These are phyloP conservation scores for Pseudocercospora musae DNA, from an alignment of 2,329 filamentous ascomycete genomes.

Conservation along the genomic window DNA sequence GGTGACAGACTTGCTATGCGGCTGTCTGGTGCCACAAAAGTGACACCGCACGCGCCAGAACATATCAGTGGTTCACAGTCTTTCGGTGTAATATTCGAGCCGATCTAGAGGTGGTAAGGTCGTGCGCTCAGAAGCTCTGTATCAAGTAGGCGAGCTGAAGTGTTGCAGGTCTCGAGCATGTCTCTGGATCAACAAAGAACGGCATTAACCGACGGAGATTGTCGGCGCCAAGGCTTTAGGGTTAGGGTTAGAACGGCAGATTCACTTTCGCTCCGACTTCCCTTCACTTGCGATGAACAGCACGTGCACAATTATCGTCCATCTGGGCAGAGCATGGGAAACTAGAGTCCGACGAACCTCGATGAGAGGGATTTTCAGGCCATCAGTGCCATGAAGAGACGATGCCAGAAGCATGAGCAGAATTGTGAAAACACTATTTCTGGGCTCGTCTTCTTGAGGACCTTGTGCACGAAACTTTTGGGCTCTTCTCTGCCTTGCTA, in stretches of 20 bases:
- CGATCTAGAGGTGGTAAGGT: neutral
- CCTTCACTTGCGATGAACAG: too few species aligned
- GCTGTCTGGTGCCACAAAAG: conserved; percentile 73
- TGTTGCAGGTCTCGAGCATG: neutral
- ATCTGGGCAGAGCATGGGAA: too few species aligned
- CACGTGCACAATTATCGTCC: too few species aligned
- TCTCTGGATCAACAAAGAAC: neutral
- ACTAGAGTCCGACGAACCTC: too few species aligned
- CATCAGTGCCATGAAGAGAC: too few species aligned
- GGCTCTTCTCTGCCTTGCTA: too few species aligned
- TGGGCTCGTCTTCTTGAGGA: too few species aligned
- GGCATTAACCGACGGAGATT: neutral
- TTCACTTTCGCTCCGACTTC: neutral
- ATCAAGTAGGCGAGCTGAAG: neutral
- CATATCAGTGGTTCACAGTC: conserved; percentile 13
- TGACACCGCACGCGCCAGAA: conserved; percentile 58
- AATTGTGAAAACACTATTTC: too few species aligned
- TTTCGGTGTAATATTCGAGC: neutral
- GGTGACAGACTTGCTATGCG: conserved; percentile 57
- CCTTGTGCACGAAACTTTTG: too few species aligned
- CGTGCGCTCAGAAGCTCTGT: neutral
- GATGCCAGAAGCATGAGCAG: too few species aligned
- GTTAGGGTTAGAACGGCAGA: too few species aligned
- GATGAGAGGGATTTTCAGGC: too few species aligned
- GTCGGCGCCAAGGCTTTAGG: neutral